Evolutionary conservation across 768 basidiomycete species (phyloP).

Genomic region (Boletus pseudo-olivaceus): DNA sequence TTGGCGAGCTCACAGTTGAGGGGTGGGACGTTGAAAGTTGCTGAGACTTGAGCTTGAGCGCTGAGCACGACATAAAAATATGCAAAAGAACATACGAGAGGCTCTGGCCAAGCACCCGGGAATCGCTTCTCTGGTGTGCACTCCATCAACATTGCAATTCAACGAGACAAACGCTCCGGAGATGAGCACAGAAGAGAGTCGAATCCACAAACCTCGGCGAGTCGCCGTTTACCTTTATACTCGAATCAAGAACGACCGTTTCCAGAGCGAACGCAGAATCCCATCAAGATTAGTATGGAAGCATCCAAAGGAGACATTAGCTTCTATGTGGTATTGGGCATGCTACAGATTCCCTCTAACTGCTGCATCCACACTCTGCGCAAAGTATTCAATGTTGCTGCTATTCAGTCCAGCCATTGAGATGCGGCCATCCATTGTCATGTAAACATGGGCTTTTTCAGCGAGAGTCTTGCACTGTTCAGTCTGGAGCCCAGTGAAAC

Average conservation of each 20-base stretch:
- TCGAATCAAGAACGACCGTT: conserved; percentile 11
- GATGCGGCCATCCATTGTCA: conserved; percentile 92
- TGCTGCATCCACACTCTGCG: conserved; percentile 78
- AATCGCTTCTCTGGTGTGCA: conserved; percentile 15
- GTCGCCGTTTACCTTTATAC: conserved; percentile 13
- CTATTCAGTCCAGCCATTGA: conserved; percentile 91
- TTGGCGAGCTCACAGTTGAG: conserved; percentile 3
- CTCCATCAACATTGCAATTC: conserved; percentile 23
- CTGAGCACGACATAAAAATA: background rate
- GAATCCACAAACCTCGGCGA: conserved; percentile 15
- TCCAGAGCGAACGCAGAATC: conserved; percentile 13
- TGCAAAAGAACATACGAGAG: conserved; percentile 13
- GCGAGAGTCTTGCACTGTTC: conserved; percentile 80
- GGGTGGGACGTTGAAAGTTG: background rate
- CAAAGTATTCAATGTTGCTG: conserved; percentile 86
- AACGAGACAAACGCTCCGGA: background rate
- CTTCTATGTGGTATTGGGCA: conserved; percentile 25
- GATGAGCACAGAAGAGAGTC: background rate
- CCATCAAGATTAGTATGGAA: conserved; percentile 23
- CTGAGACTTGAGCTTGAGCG: background rate
- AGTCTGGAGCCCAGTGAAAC: conserved; percentile 83
- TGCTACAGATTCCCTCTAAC: conserved; percentile 71
- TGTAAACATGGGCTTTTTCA: conserved; percentile 87
- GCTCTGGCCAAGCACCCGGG: conserved; percentile 26
- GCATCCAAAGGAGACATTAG: conserved; percentile 16